A percentile compares a stretch with the other conserved stretches of the same genome.
These are phyloP conservation scores for Xylariaceae sp. DNA, from an alignment of 2,329 filamentous ascomycete species.

Conservation along the genomic window DNA sequence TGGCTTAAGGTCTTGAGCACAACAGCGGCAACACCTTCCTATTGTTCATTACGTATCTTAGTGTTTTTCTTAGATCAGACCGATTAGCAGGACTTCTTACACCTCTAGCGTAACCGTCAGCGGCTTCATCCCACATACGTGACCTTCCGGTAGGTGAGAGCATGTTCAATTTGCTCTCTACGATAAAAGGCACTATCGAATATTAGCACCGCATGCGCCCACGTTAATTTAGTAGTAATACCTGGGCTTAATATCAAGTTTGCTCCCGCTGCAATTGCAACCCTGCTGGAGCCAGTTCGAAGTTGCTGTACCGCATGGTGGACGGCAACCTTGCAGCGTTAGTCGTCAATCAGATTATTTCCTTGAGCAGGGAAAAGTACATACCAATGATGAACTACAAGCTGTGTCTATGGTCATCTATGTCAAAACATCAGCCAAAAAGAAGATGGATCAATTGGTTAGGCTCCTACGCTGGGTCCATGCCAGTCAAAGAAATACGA, in stretches of 20 bases:
- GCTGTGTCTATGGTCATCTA: conserved; percentile 52
- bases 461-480: conserved; percentile 12
- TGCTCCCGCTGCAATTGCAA: conserved; percentile 19
- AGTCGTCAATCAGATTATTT: too few species aligned
- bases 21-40: conserved; percentile 43
- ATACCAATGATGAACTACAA: conserved; percentile 49
- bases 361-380: too few species aligned
- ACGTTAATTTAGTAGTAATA: conserved; percentile 7
- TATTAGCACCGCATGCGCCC: neutral
- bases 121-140: conserved; percentile 45
- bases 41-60: conserved; percentile 14
- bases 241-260: conserved; percentile 20
- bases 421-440: conserved; percentile 46
- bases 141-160: conserved; percentile 38
- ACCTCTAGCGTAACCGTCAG: conserved; percentile 38
- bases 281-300: conserved; percentile 32
- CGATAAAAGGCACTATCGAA: too few species aligned
- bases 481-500: conserved; percentile 19
- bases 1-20: conserved; percentile 43
- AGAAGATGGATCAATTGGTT: conserved; percentile 45
- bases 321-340: too few species aligned
- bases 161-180: conserved; percentile 40
- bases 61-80: too few species aligned
- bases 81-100: neutral
- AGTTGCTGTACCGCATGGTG: conserved; percentile 40